These are phyloP conservation scores for Staphylotrichum longicolle DNA, from an alignment of 495 filamentous ascomycete species.

Conservation along the genomic window DNA sequence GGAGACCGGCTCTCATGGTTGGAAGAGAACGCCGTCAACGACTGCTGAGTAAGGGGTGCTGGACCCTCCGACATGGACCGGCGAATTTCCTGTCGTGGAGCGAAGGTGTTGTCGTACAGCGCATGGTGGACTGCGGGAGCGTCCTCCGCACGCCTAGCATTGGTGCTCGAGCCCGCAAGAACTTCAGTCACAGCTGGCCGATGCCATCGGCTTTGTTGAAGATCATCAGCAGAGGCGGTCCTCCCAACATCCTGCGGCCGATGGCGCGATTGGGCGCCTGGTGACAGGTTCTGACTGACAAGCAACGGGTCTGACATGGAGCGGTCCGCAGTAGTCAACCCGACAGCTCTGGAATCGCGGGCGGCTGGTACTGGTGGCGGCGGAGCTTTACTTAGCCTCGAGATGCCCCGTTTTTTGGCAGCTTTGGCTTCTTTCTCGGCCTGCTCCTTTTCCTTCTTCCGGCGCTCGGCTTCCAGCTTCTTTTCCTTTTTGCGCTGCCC, in stretches of 20 bases:
- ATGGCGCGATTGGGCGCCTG: slow-evolving; percentile 11
- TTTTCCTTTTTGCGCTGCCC: slow-evolving; percentile 50
- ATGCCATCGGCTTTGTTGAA: slow-evolving; percentile 25
- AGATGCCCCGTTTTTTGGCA: slow-evolving; percentile 28
- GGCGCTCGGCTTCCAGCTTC: slow-evolving; percentile 44
- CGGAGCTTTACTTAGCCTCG: slow-evolving; percentile 37
- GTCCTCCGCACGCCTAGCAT: neutral
- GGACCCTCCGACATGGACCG: slow-evolving; percentile 20
- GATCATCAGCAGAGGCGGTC: slow-evolving; percentile 26
- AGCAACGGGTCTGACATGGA: slow-evolving; percentile 36
- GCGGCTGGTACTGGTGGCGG: slow-evolving; percentile 27
- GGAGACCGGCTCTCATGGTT: slow-evolving; percentile 19
- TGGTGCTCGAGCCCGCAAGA: slow-evolving; percentile 18
- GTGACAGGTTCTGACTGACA: slow-evolving; percentile 18
- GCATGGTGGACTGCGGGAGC: slow-evolving; percentile 12
- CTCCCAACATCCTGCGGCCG: slow-evolving; percentile 18
- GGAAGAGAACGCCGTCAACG: neutral
- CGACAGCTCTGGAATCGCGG: slow-evolving; percentile 12
- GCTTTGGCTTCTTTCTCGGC: slow-evolving; percentile 39
- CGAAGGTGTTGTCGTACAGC: slow-evolving; percentile 5
- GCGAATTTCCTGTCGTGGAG: slow-evolving; percentile 14
- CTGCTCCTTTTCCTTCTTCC: slow-evolving; percentile 44
- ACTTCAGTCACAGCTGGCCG: slow-evolving; percentile 28
- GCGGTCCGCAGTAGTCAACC: slow-evolving; percentile 25
- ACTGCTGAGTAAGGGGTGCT: neutral